Conservation (phyloP, 345 rosid species). For the Syzygium grande region DNA sequence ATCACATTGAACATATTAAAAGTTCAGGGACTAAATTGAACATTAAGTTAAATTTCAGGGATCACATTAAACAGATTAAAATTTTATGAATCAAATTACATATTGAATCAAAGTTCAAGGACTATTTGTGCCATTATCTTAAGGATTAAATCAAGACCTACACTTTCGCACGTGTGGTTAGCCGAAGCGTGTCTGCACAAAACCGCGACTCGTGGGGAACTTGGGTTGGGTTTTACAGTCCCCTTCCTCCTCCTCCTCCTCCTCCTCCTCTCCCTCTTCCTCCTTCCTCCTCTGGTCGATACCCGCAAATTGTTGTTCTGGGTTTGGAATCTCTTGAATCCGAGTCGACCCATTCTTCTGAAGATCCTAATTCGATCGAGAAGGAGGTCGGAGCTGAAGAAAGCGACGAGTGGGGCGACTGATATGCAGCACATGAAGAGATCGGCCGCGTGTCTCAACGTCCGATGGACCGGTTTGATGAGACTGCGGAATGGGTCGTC, state of each 20-base stretch:
- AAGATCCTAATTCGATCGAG: neutral
- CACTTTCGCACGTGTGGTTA: neutral
- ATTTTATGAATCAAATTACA: too few relatives aligned
- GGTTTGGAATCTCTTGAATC: neutral
- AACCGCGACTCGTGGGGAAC: neutral
- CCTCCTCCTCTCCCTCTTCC: neutral
- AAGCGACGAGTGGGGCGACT: neutral
- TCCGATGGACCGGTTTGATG: neutral
- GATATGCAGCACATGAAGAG: conserved; percentile 1
- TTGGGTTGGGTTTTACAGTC: neutral
- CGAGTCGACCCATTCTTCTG: neutral
- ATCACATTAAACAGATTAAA: too few relatives aligned
- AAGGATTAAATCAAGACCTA: neutral
- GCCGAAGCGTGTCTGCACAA: neutral
- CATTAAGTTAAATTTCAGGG: too few relatives aligned
- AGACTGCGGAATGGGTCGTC: neutral
- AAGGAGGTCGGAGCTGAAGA: neutral
- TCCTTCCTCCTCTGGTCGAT: neutral
- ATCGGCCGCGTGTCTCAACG: neutral
- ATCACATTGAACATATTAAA: too few relatives aligned
- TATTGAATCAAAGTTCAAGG: too few relatives aligned
- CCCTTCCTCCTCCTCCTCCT: neutral
- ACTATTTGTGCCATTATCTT: too few relatives aligned
- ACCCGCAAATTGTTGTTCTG: neutral
- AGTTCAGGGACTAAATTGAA: too few relatives aligned